Percentiles rank a stretch among this genome's conserved stretches.
Evolutionary conservation across 805 yeast species (phyloP).

Genomic region (Clavispora asparagi): DNA sequence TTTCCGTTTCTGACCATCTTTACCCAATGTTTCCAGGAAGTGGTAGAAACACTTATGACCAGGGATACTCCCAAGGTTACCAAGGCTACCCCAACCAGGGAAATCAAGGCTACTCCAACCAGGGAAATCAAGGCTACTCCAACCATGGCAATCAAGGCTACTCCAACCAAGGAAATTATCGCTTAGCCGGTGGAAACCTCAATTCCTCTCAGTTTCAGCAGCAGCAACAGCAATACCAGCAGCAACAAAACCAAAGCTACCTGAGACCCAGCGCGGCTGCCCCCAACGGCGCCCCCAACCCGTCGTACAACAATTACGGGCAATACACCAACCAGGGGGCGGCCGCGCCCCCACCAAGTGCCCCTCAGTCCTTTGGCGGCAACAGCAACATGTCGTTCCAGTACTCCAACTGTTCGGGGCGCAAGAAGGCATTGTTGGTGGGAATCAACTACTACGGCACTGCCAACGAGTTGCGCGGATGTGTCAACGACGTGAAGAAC

Average conservation of each 20-base stretch:
- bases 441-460: constrained; percentile 78
- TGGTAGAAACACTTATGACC: constrained; percentile 14
- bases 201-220: constrained; percentile 15
- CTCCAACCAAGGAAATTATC: not conserved
- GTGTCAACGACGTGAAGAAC: constrained; percentile 71
- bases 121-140: not conserved
- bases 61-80: constrained; percentile 1
- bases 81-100: constrained; percentile 3
- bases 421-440: constrained; percentile 66
- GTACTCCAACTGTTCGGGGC: constrained; percentile 68
- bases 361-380: constrained; percentile 34
- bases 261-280: constrained; percentile 14
- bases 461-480: constrained; percentile 59
- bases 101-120: constrained; percentile 1
- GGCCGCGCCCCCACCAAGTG: constrained; percentile 21
- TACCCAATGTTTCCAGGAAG: constrained; percentile 22
- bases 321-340: constrained; percentile 12
- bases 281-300: constrained; percentile 9
- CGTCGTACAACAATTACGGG: constrained; percentile 12
- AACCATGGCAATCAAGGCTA: constrained; percentile 11
- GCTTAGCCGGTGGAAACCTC: constrained; percentile 11
- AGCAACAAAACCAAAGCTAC: constrained; percentile 8
- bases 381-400: constrained; percentile 38
- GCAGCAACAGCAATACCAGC: constrained; percentile 6
- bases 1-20: not conserved